Evolutionary conservation across 2,329 filamentous ascomycete genomes (phyloP).

Genomic region (Pyrenochaeta sp.): DNA sequence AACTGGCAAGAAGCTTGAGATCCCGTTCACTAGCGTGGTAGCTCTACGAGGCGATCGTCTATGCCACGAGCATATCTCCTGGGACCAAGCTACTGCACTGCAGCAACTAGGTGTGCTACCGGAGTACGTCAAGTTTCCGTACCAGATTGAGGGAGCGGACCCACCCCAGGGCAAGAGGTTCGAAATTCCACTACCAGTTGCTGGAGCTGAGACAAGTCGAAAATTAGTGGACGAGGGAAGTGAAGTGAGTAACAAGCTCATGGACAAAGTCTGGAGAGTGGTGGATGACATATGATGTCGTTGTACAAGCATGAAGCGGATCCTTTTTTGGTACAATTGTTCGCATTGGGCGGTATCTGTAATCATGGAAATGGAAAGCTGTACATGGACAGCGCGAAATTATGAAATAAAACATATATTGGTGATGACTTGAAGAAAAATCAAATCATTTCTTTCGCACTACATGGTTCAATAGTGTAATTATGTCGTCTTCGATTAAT

Average conservation of each 20-base stretch:
- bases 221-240: conserved; percentile 62
- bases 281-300: conserved; percentile 32
- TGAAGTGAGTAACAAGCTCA: conserved; percentile 66
- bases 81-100: conserved; percentile 72
- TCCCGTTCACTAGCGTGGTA: conserved; percentile 72
- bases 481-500: too few species aligned
- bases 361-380: background rate
- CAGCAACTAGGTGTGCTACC: conserved; percentile 70
- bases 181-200: conserved; percentile 70
- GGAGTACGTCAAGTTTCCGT: conserved; percentile 70
- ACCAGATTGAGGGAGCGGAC: conserved; percentile 36
- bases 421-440: too few species aligned
- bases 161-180: conserved; percentile 54
- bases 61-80: conserved; percentile 75
- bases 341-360: background rate
- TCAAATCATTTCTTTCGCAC: too few species aligned
- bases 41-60: conserved; percentile 73
- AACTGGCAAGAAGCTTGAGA: conserved; percentile 52
- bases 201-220: conserved; percentile 62
- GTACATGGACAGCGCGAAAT: too few species aligned
- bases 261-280: conserved; percentile 47
- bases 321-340: background rate
- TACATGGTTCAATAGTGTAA: too few species aligned
- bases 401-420: too few species aligned
- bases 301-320: background rate